Percentiles rank a stretch among this genome's conserved stretches.
These are phyloP conservation scores for Neurospora crassa DNA, from an alignment of 2,329 filamentous ascomycete species.

Conservation along the genomic window DNA sequence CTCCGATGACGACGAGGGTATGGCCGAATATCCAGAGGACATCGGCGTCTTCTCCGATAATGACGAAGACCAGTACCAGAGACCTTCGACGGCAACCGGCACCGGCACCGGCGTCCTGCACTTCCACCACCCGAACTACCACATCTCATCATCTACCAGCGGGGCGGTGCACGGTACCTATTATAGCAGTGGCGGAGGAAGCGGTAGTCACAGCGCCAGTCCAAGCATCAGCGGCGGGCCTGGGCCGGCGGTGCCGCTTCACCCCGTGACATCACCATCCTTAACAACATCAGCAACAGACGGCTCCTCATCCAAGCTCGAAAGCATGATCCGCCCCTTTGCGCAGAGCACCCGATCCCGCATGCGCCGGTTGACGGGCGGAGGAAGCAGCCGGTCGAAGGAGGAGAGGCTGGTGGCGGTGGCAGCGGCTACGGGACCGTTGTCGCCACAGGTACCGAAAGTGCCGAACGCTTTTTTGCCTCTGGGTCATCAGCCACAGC, in stretches of 20 bases:
- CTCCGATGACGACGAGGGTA: slow-evolving; percentile 64
- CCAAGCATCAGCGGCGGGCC: neutral
- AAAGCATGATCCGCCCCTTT: slow-evolving; percentile 52
- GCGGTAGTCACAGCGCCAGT: slow-evolving; percentile 7
- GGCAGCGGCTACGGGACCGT: slow-evolving; percentile 5
- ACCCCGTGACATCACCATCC: neutral
- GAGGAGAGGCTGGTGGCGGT: slow-evolving; percentile 16
- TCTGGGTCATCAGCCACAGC: slow-evolving; percentile 1
- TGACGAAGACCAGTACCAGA: slow-evolving; percentile 44
- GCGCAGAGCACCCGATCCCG: slow-evolving; percentile 48
- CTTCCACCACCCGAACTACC: neutral
- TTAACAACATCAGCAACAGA: neutral
- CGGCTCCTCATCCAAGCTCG: slow-evolving; percentile 43
- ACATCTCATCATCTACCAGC: neutral
- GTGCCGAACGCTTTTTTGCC: slow-evolving; percentile 17
- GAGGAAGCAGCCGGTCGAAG: slow-evolving; percentile 24
- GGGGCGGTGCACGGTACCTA: neutral
- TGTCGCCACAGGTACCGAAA: slow-evolving; percentile 15
- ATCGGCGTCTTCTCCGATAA: slow-evolving; percentile 62
- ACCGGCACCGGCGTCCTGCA: neutral
- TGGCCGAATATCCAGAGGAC: slow-evolving; percentile 27
- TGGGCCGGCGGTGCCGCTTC: neutral
- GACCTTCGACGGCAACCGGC: neutral
- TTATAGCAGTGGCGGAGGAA: slow-evolving; percentile 19
- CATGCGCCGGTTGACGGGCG: slow-evolving; percentile 54